Evolutionary conservation across 805 yeast genomes (phyloP).

Genomic region (Nakazawaea ambrosiae): DNA sequence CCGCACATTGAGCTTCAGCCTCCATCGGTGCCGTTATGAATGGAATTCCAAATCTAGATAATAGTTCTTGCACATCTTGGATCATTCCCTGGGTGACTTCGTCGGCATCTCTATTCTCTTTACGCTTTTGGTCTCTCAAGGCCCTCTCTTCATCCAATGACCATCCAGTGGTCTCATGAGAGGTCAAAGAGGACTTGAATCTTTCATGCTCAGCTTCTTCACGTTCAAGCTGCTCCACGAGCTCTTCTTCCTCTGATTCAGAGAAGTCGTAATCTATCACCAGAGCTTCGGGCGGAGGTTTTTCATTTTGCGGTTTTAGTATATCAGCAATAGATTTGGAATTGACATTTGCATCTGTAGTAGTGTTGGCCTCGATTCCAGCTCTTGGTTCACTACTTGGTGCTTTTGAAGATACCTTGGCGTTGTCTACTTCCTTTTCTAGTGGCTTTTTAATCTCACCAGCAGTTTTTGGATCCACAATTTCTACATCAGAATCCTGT

Average conservation of each 20-base stretch:
- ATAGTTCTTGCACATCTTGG: constrained; percentile 80
- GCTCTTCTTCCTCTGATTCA: constrained; percentile 69
- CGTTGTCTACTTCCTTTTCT: too few relatives aligned
- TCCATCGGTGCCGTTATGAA: constrained; percentile 96
- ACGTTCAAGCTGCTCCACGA: constrained; percentile 51
- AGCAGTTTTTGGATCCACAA: constrained; percentile 10
- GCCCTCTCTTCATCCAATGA: constrained; percentile 33
- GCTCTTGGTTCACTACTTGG: constrained; percentile 11
- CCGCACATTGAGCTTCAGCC: constrained; percentile 98
- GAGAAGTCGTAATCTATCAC: constrained; percentile 54
- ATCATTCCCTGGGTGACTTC: constrained; percentile 85
- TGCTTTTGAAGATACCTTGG: too few relatives aligned
- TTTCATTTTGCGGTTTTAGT: constrained; percentile 9
- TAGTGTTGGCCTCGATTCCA: constrained; percentile 12
- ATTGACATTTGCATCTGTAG: not conserved
- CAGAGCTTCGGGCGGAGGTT: constrained; percentile 10
- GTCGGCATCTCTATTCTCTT: constrained; percentile 81
- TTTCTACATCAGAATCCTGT: constrained; percentile 1
- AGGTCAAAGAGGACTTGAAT: constrained; percentile 40
- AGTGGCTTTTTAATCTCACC: too few relatives aligned
- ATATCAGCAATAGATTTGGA: not conserved
- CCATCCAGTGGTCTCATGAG: constrained; percentile 18
- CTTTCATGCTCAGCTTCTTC: constrained; percentile 71
- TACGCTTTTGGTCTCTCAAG: constrained; percentile 54
- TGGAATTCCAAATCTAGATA: constrained; percentile 88